Evolutionary conservation across 1,284 basidiomycete genomes (phyloP), one percentile per base, ranked within the genome.

Genomic region (Omphalotus olearius): DNA sequence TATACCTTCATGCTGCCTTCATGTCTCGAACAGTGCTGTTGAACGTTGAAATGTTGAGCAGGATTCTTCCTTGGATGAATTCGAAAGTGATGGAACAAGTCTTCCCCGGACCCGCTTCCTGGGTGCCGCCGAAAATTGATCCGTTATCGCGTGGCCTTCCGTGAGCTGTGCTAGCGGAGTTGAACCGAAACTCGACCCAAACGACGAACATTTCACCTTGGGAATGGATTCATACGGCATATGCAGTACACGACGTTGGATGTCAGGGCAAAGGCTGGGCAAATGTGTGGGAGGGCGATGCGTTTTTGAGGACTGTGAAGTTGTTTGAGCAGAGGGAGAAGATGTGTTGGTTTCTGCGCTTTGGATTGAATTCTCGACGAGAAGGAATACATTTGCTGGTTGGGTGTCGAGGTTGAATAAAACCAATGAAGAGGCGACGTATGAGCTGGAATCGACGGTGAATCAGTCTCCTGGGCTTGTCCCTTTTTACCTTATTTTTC

Each of bases 381-480:
- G 80, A 54, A 68, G 83, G 42, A 83, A 82, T 57, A 85, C 85
- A 61, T 78, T 85, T 56, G 82, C 81, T 0, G 83, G 83, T 2
- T 63, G 62, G 35, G 64, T 82, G 14, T 59, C 62, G 3, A 62
- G 61, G 3, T 45, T 74, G 6, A 59, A 69, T 42, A 53, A 60
- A 47, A 44, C 33, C 6, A 17, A 50, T 6, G 30, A 16, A 14
- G 64, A 62, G 6, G 54, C 65, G 18, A 41, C 56, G 1, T 57
- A 71, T 26, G 47, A 65, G 44, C 57, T 74, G 4, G 68, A 73
- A 11, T 28, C 76, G 25, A 49, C 52, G 3, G 78, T 86, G 9
- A 75, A 80, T 51, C 69, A 85, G 59, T 76, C 83, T 3, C 66
- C 84, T 26, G 82, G 80, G 82, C 83, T 58, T 40, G 39, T 41